Evolutionary conservation across 306 rosid genomes (phyloP).

Genomic region (Luffa aegyptiaca): DNA sequence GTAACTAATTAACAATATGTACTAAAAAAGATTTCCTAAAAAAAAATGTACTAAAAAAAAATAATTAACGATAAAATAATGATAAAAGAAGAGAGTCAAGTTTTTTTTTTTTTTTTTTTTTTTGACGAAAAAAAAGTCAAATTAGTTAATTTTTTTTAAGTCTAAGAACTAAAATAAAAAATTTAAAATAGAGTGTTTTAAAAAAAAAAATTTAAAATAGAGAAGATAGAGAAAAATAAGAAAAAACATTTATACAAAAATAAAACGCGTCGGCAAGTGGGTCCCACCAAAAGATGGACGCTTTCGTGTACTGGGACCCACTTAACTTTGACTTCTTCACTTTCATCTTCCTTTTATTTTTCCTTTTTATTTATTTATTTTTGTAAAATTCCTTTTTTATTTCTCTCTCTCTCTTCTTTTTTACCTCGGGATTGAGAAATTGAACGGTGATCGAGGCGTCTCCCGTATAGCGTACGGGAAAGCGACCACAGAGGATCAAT

Average conservation of each 20-base stretch:
- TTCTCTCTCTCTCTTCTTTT: background rate
- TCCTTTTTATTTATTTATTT: background rate
- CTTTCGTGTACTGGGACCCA: background rate
- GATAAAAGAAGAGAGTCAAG: no score
- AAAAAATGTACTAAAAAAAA: no score
- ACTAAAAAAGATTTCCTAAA: no score
- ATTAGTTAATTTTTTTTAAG: no score
- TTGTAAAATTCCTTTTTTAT: background rate
- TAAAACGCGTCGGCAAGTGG: slow-evolving; percentile 5
- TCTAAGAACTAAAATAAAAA: no score
- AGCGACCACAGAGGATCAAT: background rate
- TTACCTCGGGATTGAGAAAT: background rate
- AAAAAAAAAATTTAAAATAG: no score
- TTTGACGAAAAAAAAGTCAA: no score
- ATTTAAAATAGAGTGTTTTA: no score
- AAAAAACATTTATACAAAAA: background rate
- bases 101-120: no score
- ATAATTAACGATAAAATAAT: no score
- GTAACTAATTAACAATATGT: no score
- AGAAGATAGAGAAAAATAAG: background rate
- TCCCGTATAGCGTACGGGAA: background rate
- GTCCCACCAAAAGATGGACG: slow-evolving; percentile 9
- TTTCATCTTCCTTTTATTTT: background rate
- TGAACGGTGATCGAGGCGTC: background rate
- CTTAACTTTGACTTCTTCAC: background rate